Conservation (phyloP, 371 early-diverging fungal genomes). For the Globomyces sp. region DNA sequence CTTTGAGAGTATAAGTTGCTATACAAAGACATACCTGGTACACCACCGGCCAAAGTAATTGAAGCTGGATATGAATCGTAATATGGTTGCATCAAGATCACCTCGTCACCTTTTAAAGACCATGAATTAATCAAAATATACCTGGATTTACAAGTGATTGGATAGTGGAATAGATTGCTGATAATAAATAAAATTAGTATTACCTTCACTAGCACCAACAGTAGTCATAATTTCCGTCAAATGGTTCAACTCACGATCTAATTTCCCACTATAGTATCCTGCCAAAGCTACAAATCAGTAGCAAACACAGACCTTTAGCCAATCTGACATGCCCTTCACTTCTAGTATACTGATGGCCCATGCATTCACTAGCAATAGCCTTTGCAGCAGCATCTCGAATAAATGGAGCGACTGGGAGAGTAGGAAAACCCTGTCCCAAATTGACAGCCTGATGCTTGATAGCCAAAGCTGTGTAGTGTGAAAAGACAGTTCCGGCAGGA, state of each 20-base stretch:
- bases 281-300: conserved; percentile 64
- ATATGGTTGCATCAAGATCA: conserved; percentile 79
- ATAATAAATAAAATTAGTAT: conserved; percentile 24
- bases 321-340: conserved; percentile 79
- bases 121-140: too few species aligned
- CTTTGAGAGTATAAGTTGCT: conserved; percentile 70
- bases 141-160: conserved; percentile 72
- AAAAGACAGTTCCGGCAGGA: conserved; percentile 69
- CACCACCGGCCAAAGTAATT: conserved; percentile 86
- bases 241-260: conserved; percentile 70
- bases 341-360: conserved; percentile 76
- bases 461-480: conserved; percentile 87
- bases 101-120: conserved; percentile 60
- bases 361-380: conserved; percentile 53
- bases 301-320: conserved; percentile 16
- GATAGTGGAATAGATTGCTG: conserved; percentile 76
- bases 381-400: conserved; percentile 77
- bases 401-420: conserved; percentile 67
- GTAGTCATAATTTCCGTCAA: conserved; percentile 83
- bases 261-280: conserved; percentile 66
- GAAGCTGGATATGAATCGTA: conserved; percentile 83
- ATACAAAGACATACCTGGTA: conserved; percentile 56
- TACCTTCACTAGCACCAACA: conserved; percentile 93
- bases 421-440: conserved; percentile 83
- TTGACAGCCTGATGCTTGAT: conserved; percentile 85